Evolutionary conservation across 805 yeast genomes (phyloP).

Genomic region (Saturnispora sanitii): DNA sequence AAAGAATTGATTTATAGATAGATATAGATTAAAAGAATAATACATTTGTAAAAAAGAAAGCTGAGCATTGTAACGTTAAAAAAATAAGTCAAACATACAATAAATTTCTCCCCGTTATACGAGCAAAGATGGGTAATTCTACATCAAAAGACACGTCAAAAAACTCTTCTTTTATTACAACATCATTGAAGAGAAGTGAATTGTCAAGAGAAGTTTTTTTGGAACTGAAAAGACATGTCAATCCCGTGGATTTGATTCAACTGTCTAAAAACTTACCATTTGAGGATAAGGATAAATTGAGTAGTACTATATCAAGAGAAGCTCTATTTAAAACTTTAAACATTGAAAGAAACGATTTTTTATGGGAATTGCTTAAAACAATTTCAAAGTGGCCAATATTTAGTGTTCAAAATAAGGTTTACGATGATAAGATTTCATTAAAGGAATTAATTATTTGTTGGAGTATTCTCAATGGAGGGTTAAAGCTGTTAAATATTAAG

Average conservation of each 20-base stretch:
- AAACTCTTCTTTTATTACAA: background rate
- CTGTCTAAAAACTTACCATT: constrained; percentile 5
- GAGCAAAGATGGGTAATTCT: constrained; percentile 6
- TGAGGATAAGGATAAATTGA: background rate
- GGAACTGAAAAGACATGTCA: background rate
- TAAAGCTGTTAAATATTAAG: constrained; percentile 2
- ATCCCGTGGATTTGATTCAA: constrained; percentile 7
- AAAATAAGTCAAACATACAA: background rate
- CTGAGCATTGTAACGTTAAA: background rate
- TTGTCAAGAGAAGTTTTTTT: constrained; percentile 1
- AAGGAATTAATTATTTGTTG: constrained; percentile 4
- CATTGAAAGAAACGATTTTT: constrained; percentile 11
- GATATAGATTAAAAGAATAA: too few relatives aligned
- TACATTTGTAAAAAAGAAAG: too few relatives aligned
- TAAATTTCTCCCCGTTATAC: background rate
- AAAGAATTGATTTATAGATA: background rate
- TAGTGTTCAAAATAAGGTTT: background rate
- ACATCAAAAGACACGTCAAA: background rate
- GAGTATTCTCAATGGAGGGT: constrained; percentile 5
- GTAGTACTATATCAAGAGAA: background rate
- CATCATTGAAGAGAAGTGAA: background rate
- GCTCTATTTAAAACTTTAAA: background rate
- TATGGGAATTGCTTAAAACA: constrained; percentile 8
- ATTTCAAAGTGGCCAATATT: constrained; percentile 10
- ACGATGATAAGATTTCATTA: constrained; percentile 4